These are phyloP conservation scores for Blepharisma undulans DNA, from an alignment of 169 alveolate genomes.

Conservation along the genomic window DNA sequence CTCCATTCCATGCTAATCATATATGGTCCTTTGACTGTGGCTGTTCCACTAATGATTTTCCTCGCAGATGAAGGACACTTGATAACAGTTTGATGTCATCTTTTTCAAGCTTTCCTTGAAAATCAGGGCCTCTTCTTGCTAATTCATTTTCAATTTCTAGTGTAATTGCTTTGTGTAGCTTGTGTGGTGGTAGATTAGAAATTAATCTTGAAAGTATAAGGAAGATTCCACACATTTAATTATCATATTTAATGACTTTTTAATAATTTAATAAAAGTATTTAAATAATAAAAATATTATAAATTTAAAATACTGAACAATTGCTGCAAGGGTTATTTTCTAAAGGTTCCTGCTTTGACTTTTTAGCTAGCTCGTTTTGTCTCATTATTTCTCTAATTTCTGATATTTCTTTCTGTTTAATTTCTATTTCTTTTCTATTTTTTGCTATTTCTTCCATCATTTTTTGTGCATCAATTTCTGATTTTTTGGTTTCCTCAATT, in stretches of 20 bases:
- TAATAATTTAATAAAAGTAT: too few species aligned
- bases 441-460: not conserved
- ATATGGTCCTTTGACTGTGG: not conserved
- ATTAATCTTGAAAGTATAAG: not conserved
- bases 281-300: too few species aligned
- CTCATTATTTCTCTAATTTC: not conserved
- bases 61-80: slow-evolving; percentile 32
- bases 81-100: not conserved
- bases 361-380: not conserved
- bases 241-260: too few species aligned
- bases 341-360: not conserved
- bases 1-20: slow-evolving; percentile 37
- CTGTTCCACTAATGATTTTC: not conserved
- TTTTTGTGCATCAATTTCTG: not conserved
- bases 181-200: not conserved
- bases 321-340: not conserved
- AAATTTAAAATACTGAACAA: not conserved
- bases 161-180: not conserved
- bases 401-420: not conserved
- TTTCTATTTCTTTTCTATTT: not conserved
- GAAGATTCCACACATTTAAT: not conserved
- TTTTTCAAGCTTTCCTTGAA: not conserved
- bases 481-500: not conserved
- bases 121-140: not conserved
- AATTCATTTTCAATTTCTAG: not conserved